Conservation (phyloP, 305 asterid species). For the Solanum chacoense region DNA sequence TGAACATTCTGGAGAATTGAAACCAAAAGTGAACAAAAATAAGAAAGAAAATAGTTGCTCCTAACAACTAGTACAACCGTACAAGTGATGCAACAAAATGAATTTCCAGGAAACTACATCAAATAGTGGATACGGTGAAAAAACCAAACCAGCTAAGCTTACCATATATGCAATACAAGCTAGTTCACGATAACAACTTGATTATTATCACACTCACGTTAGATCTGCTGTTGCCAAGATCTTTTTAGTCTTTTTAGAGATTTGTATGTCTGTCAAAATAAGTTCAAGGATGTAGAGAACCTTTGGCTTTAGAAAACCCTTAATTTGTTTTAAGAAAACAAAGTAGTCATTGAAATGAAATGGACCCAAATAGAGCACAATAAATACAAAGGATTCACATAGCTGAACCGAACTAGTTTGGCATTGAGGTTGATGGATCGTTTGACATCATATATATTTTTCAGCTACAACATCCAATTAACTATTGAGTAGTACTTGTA, state of each 20-base stretch:
- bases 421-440: not conserved
- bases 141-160: not conserved
- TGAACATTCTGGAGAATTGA: not conserved
- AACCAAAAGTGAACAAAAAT: not conserved
- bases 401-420: not conserved
- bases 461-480: not conserved
- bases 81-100: not conserved
- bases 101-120: not conserved
- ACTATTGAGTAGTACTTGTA: not conserved
- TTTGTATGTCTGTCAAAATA: not conserved
- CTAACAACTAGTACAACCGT: not conserved
- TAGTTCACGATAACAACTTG: not conserved
- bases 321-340: not conserved
- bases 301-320: not conserved
- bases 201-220: not conserved
- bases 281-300: not conserved
- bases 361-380: not conserved
- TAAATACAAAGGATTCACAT: not conserved
- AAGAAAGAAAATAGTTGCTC: not conserved
- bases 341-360: not conserved
- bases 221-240: not conserved
- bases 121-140: not conserved
- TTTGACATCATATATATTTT: not conserved
- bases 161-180: not conserved
- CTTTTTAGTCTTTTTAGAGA: not conserved